Base-by-base conservation (phyloP, 1,284 basidiomycete genomes). In the Naganishia liquefaciens region DNA sequence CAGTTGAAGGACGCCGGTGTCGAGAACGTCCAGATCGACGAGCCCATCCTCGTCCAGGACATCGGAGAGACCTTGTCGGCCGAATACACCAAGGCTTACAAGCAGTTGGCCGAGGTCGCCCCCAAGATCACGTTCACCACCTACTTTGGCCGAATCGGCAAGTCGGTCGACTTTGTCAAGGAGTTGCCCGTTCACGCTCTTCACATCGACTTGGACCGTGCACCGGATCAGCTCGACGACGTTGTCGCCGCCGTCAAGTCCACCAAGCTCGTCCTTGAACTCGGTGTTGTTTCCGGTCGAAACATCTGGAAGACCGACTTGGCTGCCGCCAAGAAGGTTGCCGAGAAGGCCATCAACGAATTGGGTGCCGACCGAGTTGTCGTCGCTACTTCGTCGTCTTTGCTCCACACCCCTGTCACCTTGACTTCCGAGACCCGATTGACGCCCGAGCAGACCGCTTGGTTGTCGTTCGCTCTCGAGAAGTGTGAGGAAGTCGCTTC, bases 241-340 rank as follows among this genome's bases (percentile, higher is more conserved):
- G 91, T 93, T 69, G 71, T 97, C 68, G 84, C 84, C 61, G 93
- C 93, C 67, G 79, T 98, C 79, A 94, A 93, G 84, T 76, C 84
- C 68, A 93, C 90, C 71, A 82, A 82, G 77, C 86, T 94, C 71
- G 79, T 88, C 69, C 85, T 99, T 66, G 99, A 96, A 65, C 88
- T 99, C 70, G 96, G 96, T 82, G 80, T 99, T 69, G 91, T 99
- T 70, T 99, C 96, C 49, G 96, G 96, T 69, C 93, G 96, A 78
- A 99, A 99, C 85, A 93, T 99, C 83, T 99, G 96, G 96, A 99
- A 99, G 87, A 91, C 88, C 69, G 95, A 99, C 82, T 88, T 99
- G 75, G 82, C 84, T 72, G 88, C 86, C 60, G 89, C 91, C 67
- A 85, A 95, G 81, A 87, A 88, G 76, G 81, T 87, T 60, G 92